Conservation (phyloP, 2,329 filamentous ascomycete genomes). For the Pestalotiopsis sp. region DNA sequence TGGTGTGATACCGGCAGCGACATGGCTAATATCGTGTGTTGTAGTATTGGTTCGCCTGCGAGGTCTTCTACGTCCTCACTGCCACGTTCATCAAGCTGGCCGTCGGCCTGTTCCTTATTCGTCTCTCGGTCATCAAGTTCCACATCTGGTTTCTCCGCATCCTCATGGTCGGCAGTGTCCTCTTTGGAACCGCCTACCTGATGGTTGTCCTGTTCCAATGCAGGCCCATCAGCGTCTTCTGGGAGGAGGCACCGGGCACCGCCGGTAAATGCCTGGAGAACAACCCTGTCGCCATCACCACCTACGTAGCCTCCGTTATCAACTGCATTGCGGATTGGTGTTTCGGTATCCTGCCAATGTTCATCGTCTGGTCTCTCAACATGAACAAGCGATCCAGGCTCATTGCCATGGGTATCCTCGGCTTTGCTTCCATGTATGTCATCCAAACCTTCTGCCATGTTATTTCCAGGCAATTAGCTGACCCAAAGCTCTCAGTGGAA, state of each 20-base stretch:
- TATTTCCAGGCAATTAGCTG: not conserved
- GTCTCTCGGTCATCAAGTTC: slow-evolving; percentile 3
- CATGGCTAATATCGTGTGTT: not conserved
- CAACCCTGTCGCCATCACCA: slow-evolving; percentile 1
- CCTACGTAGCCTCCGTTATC: slow-evolving; percentile 3
- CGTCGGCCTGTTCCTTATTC: slow-evolving; percentile 12
- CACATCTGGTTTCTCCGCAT: not conserved
- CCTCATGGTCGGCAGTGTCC: slow-evolving; percentile 5
- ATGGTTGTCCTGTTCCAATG: slow-evolving; percentile 10
- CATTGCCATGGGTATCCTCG: slow-evolving; percentile 9
- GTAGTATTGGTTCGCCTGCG: slow-evolving; percentile 11
- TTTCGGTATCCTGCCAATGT: slow-evolving; percentile 10
- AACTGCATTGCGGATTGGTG: slow-evolving; percentile 11
- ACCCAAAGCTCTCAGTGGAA: not conserved
- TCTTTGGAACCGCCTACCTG: slow-evolving; percentile 7
- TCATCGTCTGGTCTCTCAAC: slow-evolving; percentile 12
- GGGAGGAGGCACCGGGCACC: slow-evolving; percentile 8
- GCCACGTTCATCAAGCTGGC: slow-evolving; percentile 9
- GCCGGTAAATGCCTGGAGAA: slow-evolving; percentile 10
- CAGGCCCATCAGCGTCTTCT: slow-evolving; percentile 10
- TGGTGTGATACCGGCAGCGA: not conserved
- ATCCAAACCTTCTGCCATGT: not conserved
- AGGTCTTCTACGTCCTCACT: slow-evolving; percentile 3
- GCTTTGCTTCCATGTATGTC: slow-evolving; percentile 13
- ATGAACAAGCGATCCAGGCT: slow-evolving; percentile 6